phyloP scores from a whole-genome alignment of 257 asterid species.

The Solanum raphanifolium region DNA sequence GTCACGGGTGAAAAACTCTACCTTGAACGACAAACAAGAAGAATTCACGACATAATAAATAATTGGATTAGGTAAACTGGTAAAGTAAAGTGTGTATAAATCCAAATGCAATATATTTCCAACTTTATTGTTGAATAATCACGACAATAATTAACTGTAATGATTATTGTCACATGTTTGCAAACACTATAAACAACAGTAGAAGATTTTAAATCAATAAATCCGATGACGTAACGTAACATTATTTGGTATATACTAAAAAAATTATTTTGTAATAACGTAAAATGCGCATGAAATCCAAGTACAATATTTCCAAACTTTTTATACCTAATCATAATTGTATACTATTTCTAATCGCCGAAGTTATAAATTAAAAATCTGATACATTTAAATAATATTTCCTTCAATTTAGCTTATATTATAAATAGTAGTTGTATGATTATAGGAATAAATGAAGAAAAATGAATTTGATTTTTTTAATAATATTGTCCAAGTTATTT shows the following conservation, averaged over 20 bases:
- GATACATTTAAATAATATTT: too few species aligned
- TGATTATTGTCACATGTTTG: not conserved
- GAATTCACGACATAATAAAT: not conserved
- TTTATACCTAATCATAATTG: not conserved
- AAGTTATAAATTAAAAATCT: too few species aligned
- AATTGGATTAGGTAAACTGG: not conserved
- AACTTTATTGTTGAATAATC: not conserved
- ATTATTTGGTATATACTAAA: not conserved
- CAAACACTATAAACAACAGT: not conserved
- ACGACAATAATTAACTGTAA: not conserved
- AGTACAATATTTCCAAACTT: not conserved
- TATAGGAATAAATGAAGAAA: too few species aligned
- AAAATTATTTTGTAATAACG: not conserved
- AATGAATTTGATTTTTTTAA: not conserved
- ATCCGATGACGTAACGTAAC: too few species aligned
- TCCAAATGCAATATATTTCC: not conserved
- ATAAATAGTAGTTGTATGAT: too few species aligned
- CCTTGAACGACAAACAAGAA: not conserved
- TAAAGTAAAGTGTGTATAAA: not conserved
- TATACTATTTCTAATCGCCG: too few species aligned
- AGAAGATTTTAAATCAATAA: too few species aligned
- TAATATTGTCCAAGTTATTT: too few species aligned
- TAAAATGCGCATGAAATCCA: not conserved
- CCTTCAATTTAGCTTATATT: too few species aligned
- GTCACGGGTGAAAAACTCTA: not conserved